Conservation (phyloP, 768 basidiomycete genomes). For the Boletales sp. region DNA sequence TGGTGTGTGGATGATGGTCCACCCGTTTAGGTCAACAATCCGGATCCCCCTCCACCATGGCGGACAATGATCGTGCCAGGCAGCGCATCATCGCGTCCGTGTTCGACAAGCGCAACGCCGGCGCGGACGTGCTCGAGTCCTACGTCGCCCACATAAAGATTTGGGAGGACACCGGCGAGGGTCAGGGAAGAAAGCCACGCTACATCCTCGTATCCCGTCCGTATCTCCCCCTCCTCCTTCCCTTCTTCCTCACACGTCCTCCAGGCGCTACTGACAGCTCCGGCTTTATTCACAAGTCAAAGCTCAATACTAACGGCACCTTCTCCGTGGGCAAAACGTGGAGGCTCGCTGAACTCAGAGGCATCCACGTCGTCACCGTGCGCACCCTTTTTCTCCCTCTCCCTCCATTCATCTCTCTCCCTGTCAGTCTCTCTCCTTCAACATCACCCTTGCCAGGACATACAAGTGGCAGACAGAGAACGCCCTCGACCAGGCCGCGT, state of each 20-base stretch:
- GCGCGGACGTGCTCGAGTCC: slow-evolving; percentile 64
- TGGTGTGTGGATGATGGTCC: too few relatives aligned
- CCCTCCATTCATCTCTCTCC: slow-evolving; percentile 11
- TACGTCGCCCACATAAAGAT: slow-evolving; percentile 92
- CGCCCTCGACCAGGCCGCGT: slow-evolving; percentile 64
- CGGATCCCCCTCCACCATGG: slow-evolving; percentile 21
- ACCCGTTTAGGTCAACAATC: too few relatives aligned
- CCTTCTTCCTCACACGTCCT: not conserved
- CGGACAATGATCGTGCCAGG: slow-evolving; percentile 48
- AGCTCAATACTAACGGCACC: slow-evolving; percentile 88
- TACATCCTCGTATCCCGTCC: slow-evolving; percentile 89
- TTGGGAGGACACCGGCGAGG: slow-evolving; percentile 82
- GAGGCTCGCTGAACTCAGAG: slow-evolving; percentile 78
- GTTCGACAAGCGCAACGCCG: slow-evolving; percentile 68
- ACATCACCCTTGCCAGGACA: slow-evolving; percentile 81
- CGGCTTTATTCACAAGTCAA: slow-evolving; percentile 92
- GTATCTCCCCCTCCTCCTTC: slow-evolving; percentile 30
- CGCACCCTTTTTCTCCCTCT: slow-evolving; percentile 28
- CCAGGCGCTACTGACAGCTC: slow-evolving; percentile 58
- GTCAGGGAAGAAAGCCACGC: slow-evolving; percentile 75
- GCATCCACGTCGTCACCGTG: slow-evolving; percentile 73
- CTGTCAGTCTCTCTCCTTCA: slow-evolving; percentile 60
- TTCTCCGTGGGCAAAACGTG: slow-evolving; percentile 99
- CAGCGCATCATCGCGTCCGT: slow-evolving; percentile 80
- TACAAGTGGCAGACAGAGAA: slow-evolving; percentile 90